These are phyloP conservation scores for Apiospora phragmitis DNA, from an alignment of 2,329 filamentous ascomycete genomes.

Conservation along the genomic window DNA sequence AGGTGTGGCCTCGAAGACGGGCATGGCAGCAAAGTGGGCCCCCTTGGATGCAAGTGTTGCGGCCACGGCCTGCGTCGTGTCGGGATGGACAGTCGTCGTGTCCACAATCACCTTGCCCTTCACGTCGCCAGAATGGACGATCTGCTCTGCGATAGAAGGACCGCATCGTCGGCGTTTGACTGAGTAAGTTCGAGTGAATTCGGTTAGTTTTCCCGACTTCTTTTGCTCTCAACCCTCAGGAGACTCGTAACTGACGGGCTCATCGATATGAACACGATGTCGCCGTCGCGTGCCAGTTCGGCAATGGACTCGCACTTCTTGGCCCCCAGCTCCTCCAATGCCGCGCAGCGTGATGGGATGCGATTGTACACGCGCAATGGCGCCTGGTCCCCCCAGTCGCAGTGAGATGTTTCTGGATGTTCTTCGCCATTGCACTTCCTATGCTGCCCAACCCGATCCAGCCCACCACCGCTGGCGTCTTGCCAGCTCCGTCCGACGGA, in stretches of 20 bases:
- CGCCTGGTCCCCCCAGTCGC: constrained; percentile 15
- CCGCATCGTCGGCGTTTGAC: constrained; percentile 43
- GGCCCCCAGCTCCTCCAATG: constrained; percentile 30
- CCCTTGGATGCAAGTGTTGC: constrained; percentile 28
- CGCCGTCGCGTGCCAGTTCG: constrained; percentile 29
- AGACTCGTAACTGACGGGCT: neutral
- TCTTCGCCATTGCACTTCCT: constrained; percentile 50
- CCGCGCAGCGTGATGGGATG: constrained; percentile 44
- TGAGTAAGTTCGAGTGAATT: constrained; percentile 11
- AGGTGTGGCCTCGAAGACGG: constrained; percentile 52
- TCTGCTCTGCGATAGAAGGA: constrained; percentile 33
- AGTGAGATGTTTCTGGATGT: constrained; percentile 44
- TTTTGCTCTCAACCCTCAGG: neutral
- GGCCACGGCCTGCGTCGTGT: constrained; percentile 35
- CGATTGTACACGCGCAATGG: constrained; percentile 45
- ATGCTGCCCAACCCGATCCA: constrained; percentile 50
- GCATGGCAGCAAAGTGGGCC: constrained; percentile 42
- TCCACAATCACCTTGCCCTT: constrained; percentile 46
- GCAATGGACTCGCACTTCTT: constrained; percentile 21
- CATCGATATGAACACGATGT: constrained; percentile 39
- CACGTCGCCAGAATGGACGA: constrained; percentile 24
- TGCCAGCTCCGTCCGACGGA: neutral
- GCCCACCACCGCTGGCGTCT: neutral
- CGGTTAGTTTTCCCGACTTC: neutral
- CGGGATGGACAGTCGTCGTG: constrained; percentile 51